Conservation (phyloP, 2,329 filamentous ascomycete species). For the Claviceps sp. region DNA sequence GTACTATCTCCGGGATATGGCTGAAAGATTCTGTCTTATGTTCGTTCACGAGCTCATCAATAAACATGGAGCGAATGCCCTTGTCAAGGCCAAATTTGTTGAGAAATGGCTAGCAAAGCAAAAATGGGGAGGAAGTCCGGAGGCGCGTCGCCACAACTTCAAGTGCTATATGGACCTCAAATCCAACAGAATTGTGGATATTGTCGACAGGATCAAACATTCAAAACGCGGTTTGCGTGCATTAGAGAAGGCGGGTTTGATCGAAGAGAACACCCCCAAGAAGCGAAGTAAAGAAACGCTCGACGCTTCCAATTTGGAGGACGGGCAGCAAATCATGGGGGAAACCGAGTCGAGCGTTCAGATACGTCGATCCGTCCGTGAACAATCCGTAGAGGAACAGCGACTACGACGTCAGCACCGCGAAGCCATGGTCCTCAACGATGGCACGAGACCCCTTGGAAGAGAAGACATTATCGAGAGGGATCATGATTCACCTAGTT, state of each 20-base stretch:
- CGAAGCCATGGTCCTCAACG: slow-evolving; percentile 84
- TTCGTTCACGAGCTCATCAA: slow-evolving; percentile 45
- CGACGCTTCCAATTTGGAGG: slow-evolving; percentile 20
- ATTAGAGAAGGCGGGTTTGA: slow-evolving; percentile 35
- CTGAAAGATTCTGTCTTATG: slow-evolving; percentile 46
- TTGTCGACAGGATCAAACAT: slow-evolving; percentile 34
- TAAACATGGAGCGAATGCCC: slow-evolving; percentile 40
- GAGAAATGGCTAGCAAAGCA: slow-evolving; percentile 64
- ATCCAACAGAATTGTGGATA: slow-evolving; percentile 39
- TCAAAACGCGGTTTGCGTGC: slow-evolving; percentile 38
- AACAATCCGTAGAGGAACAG: slow-evolving; percentile 53
- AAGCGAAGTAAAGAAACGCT: slow-evolving; percentile 17
- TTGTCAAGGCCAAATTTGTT: slow-evolving; percentile 52
- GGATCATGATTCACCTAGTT: slow-evolving; percentile 30
- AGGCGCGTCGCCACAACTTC: slow-evolving; percentile 42
- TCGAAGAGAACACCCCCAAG: slow-evolving; percentile 21
- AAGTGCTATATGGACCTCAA: slow-evolving; percentile 33
- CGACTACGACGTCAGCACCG: slow-evolving; percentile 61
- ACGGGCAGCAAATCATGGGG: slow-evolving; percentile 14
- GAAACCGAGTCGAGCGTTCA: slow-evolving; percentile 15
- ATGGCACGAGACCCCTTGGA: slow-evolving; percentile 62
- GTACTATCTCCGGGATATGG: slow-evolving; percentile 46
- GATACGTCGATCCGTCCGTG: slow-evolving; percentile 21
- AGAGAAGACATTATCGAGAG: slow-evolving; percentile 69
- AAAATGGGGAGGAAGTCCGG: slow-evolving; percentile 46